Evolutionary conservation across 345 rosid species (phyloP), one percentile per base, ranked within the genome.

Genomic region (Arabidopsis suecica): DNA sequence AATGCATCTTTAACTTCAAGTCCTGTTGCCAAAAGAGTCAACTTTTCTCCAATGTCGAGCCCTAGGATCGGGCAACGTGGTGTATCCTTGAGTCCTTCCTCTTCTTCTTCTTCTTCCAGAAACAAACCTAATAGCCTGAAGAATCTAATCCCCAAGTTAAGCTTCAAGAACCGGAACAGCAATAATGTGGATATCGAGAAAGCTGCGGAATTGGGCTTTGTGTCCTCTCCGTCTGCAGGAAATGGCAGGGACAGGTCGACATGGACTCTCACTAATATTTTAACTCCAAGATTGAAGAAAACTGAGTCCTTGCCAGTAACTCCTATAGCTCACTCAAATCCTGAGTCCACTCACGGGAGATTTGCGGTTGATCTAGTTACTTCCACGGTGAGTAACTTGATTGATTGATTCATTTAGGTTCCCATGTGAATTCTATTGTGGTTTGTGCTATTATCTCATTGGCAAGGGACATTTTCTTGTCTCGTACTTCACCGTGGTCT

Each of bases 271-370:
- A 69, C 88, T 28, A 86, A 83, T 78, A 54, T 90, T 59, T 81
- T 94, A 74, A 77, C 88, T 34, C 84, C 90, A 5, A 83, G 82
- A 77, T 38, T 22, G 44, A 91, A 80, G 81, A 84, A 69, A 65
- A 66, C 95, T 36, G 85, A 87, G 63, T 91, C 97, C 10, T 81
- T 86, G 48, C 98, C 97, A 0, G 86, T 77, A 73, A 86, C 89
- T 36, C 96, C 90, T 8, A 73, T 76, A 55, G 74, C 88, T 68
- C 96, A 84, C 79, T 94, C 96, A n/a, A 91, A 90, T 79, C 98
- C 97, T 1, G 98, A 85, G 86, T 91, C 98, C n/a, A 79, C 22
- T 61, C 96, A 94, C 66, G 97, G 96, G 65, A 82, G 88, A 58
- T 68, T 71, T 62, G 71, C 70, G 14, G 60, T 28, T 69, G 84